A percentile compares a stretch with the other conserved stretches of the same genome.
Evolutionary conservation across 2,329 filamentous ascomycete genomes (phyloP).

Genomic region (Microdochium trichocladiopsis): DNA sequence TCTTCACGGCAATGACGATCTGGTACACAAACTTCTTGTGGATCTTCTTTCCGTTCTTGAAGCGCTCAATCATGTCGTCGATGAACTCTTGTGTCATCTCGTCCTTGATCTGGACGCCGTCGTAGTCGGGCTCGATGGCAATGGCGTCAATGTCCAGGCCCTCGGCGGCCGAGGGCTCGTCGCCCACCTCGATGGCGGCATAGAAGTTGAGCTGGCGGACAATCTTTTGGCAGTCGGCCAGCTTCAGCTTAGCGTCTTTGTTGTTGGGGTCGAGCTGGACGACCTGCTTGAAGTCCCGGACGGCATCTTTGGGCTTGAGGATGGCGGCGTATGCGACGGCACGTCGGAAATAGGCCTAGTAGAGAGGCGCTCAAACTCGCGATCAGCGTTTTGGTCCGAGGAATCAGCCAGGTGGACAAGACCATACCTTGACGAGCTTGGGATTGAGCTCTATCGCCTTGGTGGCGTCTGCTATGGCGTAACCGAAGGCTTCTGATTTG

Average conservation of each 20-base stretch:
- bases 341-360: constrained; percentile 85
- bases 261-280: constrained; percentile 81
- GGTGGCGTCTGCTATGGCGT: constrained; percentile 83
- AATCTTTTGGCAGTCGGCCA: constrained; percentile 90
- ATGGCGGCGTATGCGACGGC: constrained; percentile 90
- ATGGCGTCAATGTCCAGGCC: constrained; percentile 86
- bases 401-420: neutral
- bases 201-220: constrained; percentile 90
- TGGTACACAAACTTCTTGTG: constrained; percentile 97
- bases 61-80: constrained; percentile 92
- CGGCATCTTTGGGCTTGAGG: constrained; percentile 77
- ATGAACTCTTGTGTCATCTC: constrained; percentile 97
- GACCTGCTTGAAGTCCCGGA: constrained; percentile 88
- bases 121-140: constrained; percentile 73
- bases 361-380: neutral
- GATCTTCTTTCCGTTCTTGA: constrained; percentile 93
- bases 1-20: constrained; percentile 84
- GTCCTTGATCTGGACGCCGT: constrained; percentile 69
- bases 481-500: constrained; percentile 91
- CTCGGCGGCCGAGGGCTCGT: constrained; percentile 87
- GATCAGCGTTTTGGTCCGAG: neutral
- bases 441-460: constrained; percentile 88
- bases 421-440: constrained; percentile 73
- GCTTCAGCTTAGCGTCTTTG: constrained; percentile 83
- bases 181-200: constrained; percentile 87